phyloP scores from a whole-genome alignment of 2,329 filamentous ascomycete species.

The Phoma sp. region DNA sequence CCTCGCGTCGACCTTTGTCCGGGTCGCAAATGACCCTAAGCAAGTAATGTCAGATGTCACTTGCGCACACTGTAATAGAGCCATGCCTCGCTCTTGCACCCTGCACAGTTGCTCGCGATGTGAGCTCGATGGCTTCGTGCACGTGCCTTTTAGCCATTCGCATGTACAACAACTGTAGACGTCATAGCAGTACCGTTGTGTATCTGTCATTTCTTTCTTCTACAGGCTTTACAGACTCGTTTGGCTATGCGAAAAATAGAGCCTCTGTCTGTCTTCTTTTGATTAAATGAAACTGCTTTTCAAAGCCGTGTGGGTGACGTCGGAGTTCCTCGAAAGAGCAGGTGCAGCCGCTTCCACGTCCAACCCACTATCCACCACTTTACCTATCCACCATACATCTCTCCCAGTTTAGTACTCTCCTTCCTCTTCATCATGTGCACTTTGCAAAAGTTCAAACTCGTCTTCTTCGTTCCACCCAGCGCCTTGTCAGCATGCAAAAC shows the following conservation, averaged over 20 bases:
- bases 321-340: neutral
- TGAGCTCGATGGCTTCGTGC: too few species aligned
- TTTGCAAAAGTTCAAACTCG: constrained; percentile 50
- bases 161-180: neutral
- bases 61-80: neutral
- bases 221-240: too few species aligned
- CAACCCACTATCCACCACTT: neutral
- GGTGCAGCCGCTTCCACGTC: neutral
- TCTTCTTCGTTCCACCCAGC: constrained; percentile 54
- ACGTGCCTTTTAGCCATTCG: too few species aligned
- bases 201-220: too few species aligned
- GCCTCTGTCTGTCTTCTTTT: neutral
- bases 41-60: neutral
- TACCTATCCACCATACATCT: neutral
- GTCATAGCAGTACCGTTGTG: neutral
- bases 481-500: constrained; percentile 50
- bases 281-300: neutral
- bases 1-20: neutral
- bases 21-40: neutral
- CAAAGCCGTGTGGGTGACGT: neutral
- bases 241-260: too few species aligned
- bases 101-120: too few species aligned
- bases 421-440: constrained; percentile 2
- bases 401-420: neutral
- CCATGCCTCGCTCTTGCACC: too few species aligned